phyloP scores from a whole-genome alignment of 495 filamentous ascomycete species.

The Platismatia glauca region DNA sequence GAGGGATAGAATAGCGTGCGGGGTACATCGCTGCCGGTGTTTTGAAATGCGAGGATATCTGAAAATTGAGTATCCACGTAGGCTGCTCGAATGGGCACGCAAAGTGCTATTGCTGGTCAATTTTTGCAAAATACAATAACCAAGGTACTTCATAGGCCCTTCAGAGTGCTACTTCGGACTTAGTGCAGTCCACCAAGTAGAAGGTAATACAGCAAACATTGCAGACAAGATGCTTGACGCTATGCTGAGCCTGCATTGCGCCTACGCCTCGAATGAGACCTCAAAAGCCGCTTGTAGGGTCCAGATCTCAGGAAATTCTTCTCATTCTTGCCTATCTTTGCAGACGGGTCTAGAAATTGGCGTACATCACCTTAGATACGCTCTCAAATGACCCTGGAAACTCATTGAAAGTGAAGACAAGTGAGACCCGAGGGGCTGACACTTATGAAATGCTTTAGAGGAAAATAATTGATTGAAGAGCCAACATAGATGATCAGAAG shows the following conservation, averaged over 20 bases:
- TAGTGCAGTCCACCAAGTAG: too few relatives aligned
- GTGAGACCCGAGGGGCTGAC: neutral
- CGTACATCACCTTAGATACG: neutral
- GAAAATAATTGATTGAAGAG: neutral
- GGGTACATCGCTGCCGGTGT: too few relatives aligned
- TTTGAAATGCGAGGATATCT: too few relatives aligned
- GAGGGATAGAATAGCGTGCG: too few relatives aligned
- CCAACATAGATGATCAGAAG: neutral
- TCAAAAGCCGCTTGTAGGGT: neutral
- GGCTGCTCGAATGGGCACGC: too few relatives aligned
- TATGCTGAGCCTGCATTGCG: slow-evolving; percentile 24
- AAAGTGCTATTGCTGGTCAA: too few relatives aligned
- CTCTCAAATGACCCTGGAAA: neutral
- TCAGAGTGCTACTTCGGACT: too few relatives aligned
- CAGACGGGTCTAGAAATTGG: neutral
- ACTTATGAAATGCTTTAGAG: neutral
- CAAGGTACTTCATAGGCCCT: too few relatives aligned
- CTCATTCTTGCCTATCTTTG: neutral
- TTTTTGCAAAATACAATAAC: too few relatives aligned
- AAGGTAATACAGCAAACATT: too few relatives aligned
- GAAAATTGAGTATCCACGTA: too few relatives aligned
- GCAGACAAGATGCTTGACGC: neutral
- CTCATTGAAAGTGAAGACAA: neutral
- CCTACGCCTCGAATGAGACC: neutral
- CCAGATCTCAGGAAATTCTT: neutral